Conservation (phyloP, 768 basidiomycete species). For the Suillus subalutaceus region DNA sequence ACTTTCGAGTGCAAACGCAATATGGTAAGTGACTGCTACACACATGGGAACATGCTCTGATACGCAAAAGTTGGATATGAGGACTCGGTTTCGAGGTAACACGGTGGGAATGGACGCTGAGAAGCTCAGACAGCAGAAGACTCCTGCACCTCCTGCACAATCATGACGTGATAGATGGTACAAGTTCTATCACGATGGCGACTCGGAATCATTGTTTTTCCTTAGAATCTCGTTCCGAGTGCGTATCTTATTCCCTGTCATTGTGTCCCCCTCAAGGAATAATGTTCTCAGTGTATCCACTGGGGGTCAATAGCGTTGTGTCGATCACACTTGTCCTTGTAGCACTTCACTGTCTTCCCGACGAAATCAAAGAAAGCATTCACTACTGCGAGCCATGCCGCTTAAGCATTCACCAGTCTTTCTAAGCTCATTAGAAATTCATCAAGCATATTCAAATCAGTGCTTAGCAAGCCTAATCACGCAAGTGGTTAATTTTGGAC, state of each 20-base stretch:
- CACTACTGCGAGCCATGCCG: not conserved
- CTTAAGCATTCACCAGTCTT: not conserved
- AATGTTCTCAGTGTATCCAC: not conserved
- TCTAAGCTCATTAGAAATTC: not conserved
- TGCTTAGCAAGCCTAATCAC: not conserved
- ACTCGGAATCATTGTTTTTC: not conserved
- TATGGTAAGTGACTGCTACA: slow-evolving; percentile 57
- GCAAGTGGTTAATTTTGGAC: slow-evolving; percentile 3
- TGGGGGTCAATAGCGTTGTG: not conserved
- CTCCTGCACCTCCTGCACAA: slow-evolving; percentile 10
- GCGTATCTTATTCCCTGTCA: not conserved
- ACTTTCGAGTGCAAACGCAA: slow-evolving; percentile 91
- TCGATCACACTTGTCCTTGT: not conserved
- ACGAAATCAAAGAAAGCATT: not conserved
- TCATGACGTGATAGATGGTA: not conserved
- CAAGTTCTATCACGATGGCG: not conserved
- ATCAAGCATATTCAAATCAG: not conserved
- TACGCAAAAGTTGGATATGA: slow-evolving; percentile 70
- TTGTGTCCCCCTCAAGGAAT: not conserved
- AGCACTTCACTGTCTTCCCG: not conserved
- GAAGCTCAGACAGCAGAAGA: slow-evolving; percentile 13
- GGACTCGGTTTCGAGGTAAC: slow-evolving; percentile 81
- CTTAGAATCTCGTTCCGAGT: not conserved
- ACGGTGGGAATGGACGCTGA: slow-evolving; percentile 50
- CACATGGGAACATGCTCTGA: slow-evolving; percentile 2